Conservation (phyloP, 2,329 filamentous ascomycete species). For the Paracoccidioides brasiliensis region DNA sequence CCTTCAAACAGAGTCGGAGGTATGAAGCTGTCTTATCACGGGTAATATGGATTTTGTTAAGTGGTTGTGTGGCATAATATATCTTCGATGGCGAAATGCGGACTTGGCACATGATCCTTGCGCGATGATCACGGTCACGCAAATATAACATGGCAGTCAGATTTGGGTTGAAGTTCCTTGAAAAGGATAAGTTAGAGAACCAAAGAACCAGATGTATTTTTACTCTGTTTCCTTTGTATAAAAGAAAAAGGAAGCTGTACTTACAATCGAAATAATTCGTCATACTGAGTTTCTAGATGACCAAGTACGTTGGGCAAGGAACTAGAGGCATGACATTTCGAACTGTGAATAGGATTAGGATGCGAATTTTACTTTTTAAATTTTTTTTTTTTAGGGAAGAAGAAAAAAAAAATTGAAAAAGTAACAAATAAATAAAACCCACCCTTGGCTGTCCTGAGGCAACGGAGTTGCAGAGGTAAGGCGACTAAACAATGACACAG, state of each 20-base stretch:
- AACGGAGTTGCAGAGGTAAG: conserved; percentile 19
- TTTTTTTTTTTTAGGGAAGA: background rate
- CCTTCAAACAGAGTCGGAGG: conserved; percentile 27
- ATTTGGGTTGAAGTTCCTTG: conserved; percentile 34
- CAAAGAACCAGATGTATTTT: background rate
- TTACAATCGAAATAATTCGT: conserved; percentile 28
- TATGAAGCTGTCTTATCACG: conserved; percentile 21
- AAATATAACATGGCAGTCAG: conserved; percentile 40
- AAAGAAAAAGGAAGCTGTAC: conserved; percentile 4
- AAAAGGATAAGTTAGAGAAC: conserved; percentile 3
- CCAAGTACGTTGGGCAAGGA: conserved; percentile 16
- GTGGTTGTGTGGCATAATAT: conserved; percentile 36
- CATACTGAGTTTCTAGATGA: conserved; percentile 24
- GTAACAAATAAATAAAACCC: conserved; percentile 5
- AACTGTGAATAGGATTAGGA: conserved; percentile 14
- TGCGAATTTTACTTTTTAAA: background rate
- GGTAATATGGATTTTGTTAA: conserved; percentile 33
- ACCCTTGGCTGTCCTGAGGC: conserved; percentile 20
- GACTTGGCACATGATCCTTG: conserved; percentile 41
- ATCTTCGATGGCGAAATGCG: conserved; percentile 30
- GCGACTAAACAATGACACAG: conserved; percentile 25
- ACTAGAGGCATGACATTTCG: conserved; percentile 23
- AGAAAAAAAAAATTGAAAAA: background rate
- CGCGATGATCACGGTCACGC: conserved; percentile 38
- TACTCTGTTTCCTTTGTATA: background rate